Evolutionary conservation across 2,329 filamentous ascomycete genomes (phyloP).

Genomic region (Penicillium sp.): DNA sequence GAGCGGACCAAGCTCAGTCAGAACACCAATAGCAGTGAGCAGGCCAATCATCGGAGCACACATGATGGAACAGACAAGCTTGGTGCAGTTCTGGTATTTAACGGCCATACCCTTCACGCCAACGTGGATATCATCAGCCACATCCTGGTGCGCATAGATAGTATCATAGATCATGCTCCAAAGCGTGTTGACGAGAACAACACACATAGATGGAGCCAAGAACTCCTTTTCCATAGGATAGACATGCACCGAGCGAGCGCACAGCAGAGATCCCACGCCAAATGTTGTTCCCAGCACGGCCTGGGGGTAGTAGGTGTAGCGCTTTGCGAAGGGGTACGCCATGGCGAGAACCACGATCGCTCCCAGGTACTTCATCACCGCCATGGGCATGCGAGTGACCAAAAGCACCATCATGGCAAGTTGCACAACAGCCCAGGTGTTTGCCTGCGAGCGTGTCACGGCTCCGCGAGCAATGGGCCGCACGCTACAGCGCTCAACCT

Average conservation of each 20-base stretch:
- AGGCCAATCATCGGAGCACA: neutral
- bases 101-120: slow-evolving; percentile 1
- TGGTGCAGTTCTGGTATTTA: neutral
- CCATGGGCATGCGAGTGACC: slow-evolving; percentile 66
- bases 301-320: slow-evolving; percentile 85
- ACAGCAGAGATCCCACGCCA: neutral
- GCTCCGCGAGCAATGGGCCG: slow-evolving; percentile 80
- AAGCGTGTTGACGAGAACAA: neutral
- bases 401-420: neutral
- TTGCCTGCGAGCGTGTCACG: slow-evolving; percentile 67
- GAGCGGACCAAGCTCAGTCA: neutral
- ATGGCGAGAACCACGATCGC: slow-evolving; percentile 65
- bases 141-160: neutral
- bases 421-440: slow-evolving; percentile 73
- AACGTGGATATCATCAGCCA: neutral
- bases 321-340: slow-evolving; percentile 78
- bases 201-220: neutral
- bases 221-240: neutral
- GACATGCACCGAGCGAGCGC: neutral
- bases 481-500: slow-evolving; percentile 72
- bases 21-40: neutral
- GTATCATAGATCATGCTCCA: slow-evolving; percentile 1
- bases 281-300: slow-evolving; percentile 64
- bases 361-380: slow-evolving; percentile 44
- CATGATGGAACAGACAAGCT: neutral